These are phyloP conservation scores for Xylaria hypoxylon DNA, from an alignment of 2,329 filamentous ascomycete species.

Conservation along the genomic window DNA sequence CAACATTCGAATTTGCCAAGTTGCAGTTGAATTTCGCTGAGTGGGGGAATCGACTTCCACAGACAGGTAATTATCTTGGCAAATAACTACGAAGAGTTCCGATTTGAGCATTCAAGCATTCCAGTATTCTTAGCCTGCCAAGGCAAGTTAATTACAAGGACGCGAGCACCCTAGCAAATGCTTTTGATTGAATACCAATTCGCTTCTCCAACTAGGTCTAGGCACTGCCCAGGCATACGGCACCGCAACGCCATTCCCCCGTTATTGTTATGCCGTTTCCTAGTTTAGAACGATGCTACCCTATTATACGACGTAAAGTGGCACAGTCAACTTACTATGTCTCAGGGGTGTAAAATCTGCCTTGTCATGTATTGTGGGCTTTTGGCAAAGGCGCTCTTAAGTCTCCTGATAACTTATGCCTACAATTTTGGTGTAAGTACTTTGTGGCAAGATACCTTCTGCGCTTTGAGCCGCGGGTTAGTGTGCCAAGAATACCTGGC, in stretches of 20 bases:
- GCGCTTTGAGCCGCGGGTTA: too few species aligned
- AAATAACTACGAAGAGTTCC: background rate
- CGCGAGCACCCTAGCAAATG: background rate
- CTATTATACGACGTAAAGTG: background rate
- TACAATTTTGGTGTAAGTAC: too few species aligned
- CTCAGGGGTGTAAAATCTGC: too few species aligned
- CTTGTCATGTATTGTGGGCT: too few species aligned
- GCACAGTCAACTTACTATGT: background rate
- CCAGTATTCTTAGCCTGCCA: background rate
- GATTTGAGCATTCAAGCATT: background rate
- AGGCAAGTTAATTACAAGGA: conserved; percentile 17
- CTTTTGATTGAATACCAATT: background rate
- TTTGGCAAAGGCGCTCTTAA: too few species aligned
- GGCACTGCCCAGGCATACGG: background rate
- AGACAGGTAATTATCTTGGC: conserved; percentile 3
- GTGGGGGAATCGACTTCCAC: background rate
- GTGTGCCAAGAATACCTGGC: too few species aligned
- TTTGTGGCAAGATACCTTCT: too few species aligned
- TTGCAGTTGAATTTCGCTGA: background rate
- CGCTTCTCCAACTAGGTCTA: background rate
- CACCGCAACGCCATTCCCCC: background rate
- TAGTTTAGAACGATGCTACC: background rate
- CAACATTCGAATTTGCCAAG: background rate
- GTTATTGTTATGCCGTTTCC: background rate
- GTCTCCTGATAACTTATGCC: too few species aligned